Evolutionary conservation across 2,329 filamentous ascomycete species (phyloP).

Genomic region (Meredithiella fracta): DNA sequence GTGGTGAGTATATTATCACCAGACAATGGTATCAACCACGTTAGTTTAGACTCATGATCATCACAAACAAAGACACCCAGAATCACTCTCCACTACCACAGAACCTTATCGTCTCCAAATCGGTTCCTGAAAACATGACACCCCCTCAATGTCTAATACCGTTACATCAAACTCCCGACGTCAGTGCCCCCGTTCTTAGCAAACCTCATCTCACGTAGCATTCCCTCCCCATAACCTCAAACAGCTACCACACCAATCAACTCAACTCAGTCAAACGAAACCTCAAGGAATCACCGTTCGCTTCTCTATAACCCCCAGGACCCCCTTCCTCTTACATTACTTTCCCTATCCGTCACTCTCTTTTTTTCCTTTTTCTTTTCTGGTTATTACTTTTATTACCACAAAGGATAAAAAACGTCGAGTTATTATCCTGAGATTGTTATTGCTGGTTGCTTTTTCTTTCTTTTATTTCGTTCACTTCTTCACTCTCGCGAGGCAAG

Average conservation of each 20-base stretch:
- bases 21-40: too few species aligned
- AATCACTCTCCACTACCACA: too few species aligned
- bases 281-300: not conserved
- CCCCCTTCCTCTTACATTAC: not conserved
- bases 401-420: too few species aligned
- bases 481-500: too few species aligned
- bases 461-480: constrained; percentile 5
- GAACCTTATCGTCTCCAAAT: too few species aligned
- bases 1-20: too few species aligned
- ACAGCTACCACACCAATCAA: too few species aligned
- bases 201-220: too few species aligned
- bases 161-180: not conserved
- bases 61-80: too few species aligned
- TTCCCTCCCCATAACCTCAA: too few species aligned
- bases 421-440: too few species aligned
- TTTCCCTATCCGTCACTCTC: not conserved
- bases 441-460: constrained; percentile 11
- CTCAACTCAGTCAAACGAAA: not conserved
- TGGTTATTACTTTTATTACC: not conserved
- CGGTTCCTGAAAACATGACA: not conserved
- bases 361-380: not conserved
- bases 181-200: not conserved
- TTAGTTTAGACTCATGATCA: too few species aligned
- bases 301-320: not conserved
- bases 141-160: not conserved